Evolutionary conservation across 345 rosid genomes (phyloP).

Genomic region (Arabis alpina): DNA sequence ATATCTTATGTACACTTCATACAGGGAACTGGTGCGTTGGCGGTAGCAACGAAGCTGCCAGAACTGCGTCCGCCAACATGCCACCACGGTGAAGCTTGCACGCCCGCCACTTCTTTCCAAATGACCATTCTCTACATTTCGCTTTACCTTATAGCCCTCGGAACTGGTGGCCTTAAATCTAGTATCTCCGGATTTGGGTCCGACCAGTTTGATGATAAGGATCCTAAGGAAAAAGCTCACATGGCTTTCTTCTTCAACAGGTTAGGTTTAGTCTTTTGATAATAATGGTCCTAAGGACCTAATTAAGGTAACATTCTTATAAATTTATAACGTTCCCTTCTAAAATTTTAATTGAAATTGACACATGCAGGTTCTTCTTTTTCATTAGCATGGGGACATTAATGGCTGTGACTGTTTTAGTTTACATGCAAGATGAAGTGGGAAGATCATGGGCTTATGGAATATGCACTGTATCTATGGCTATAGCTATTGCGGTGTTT

Average conservation of each 20-base stretch:
- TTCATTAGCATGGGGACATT: conserved; percentile 65
- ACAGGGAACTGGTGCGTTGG: conserved; percentile 78
- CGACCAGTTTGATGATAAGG: conserved; percentile 70
- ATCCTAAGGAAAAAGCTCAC: conserved; percentile 57
- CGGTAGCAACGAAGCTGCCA: conserved; percentile 60
- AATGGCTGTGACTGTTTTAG: conserved; percentile 62
- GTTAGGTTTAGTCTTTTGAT: conserved; percentile 18
- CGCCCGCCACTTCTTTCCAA: conserved; percentile 62
- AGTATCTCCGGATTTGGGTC: conserved; percentile 72
- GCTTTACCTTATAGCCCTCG: conserved; percentile 61
- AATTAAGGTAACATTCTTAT: not conserved
- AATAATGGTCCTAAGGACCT: not conserved
- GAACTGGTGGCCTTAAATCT: conserved; percentile 82
- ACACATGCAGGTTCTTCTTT: conserved; percentile 56
- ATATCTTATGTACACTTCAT: conserved; percentile 5
- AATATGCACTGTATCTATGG: conserved; percentile 65
- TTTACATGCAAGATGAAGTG: conserved; percentile 64
- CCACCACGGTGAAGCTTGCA: conserved; percentile 50
- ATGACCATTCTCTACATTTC: conserved; percentile 69
- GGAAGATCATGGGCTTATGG: conserved; percentile 71
- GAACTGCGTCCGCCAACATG: conserved; percentile 73
- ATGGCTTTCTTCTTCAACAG: conserved; percentile 68
- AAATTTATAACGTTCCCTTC: not conserved
- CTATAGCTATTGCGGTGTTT: conserved; percentile 56
- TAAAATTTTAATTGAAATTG: not conserved